Conservation (phyloP, 176 grass and related monocot species). For the Ananas comosus region DNA sequence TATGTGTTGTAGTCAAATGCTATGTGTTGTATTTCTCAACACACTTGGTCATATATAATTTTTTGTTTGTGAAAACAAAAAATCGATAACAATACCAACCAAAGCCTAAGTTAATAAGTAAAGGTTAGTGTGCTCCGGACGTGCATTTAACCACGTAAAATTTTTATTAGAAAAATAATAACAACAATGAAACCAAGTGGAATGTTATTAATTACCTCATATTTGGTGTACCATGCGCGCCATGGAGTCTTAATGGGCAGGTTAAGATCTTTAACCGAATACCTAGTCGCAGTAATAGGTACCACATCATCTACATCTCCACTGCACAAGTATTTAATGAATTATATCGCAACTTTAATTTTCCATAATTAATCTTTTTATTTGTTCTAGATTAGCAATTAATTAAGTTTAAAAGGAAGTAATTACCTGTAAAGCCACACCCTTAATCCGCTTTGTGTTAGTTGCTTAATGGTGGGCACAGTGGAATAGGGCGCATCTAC, state of each 20-base stretch:
- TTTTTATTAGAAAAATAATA: too few species aligned
- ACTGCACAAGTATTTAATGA: conserved; percentile 5
- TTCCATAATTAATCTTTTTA: too few species aligned
- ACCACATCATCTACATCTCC: conserved; percentile 57
- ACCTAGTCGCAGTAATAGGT: conserved; percentile 35
- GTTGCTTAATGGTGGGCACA: not conserved
- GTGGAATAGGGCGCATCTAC: not conserved
- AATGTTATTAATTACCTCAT: conserved; percentile 21
- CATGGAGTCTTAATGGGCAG: conserved; percentile 31
- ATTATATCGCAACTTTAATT: not conserved
- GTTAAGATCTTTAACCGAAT: conserved; percentile 24
- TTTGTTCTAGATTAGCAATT: too few species aligned
- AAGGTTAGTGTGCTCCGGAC: too few species aligned
- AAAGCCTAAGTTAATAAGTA: too few species aligned
- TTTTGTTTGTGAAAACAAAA: too few species aligned
- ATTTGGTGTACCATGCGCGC: conserved; percentile 40
- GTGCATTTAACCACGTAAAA: too few species aligned
- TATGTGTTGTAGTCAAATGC: too few species aligned
- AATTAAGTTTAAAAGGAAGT: too few species aligned
- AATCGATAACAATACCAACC: too few species aligned
- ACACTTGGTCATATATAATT: too few species aligned
- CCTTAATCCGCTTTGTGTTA: not conserved
- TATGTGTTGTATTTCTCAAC: too few species aligned
- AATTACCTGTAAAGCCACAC: conserved; percentile 5
- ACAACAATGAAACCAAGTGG: not conserved